A percentile compares a stretch with the other conserved stretches of the same genome.
These are phyloP conservation scores for Bacidia gigantensis DNA, from an alignment of 495 filamentous ascomycete genomes.

Conservation along the genomic window DNA sequence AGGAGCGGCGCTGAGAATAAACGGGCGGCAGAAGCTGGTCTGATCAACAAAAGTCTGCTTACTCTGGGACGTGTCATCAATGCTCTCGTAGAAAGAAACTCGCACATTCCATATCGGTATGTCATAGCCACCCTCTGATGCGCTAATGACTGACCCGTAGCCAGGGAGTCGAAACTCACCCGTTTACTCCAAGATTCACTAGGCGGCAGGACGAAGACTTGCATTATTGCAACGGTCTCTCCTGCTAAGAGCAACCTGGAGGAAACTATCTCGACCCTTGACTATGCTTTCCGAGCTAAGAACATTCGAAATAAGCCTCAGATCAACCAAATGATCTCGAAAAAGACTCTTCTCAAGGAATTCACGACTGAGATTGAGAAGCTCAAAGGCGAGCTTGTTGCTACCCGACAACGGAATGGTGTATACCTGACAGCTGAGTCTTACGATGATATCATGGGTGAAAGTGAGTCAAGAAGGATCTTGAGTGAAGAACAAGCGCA, in stretches of 20 bases:
- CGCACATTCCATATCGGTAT: constrained; percentile 76
- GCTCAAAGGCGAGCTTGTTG: constrained; percentile 83
- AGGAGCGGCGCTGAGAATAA: constrained; percentile 96
- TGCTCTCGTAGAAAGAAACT: constrained; percentile 78
- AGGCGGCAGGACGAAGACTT: constrained; percentile 89
- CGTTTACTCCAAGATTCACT: constrained; percentile 90
- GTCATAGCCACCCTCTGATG: not conserved
- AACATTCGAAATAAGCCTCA: constrained; percentile 98
- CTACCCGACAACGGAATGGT: constrained; percentile 84
- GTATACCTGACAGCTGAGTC: constrained; percentile 78
- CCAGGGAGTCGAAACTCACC: constrained; percentile 86
- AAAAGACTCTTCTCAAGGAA: constrained; percentile 79
- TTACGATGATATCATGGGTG: constrained; percentile 74
- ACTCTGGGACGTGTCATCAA: constrained; percentile 96
- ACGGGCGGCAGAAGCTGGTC: constrained; percentile 81
- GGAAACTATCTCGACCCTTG: constrained; percentile 92
- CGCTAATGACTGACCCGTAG: not conserved
- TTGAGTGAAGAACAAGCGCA: constrained; percentile 83
- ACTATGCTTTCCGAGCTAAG: constrained; percentile 95
- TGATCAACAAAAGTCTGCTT: constrained; percentile 95
- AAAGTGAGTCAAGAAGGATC: constrained; percentile 86
- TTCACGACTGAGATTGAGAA: constrained; percentile 91
- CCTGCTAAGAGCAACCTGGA: constrained; percentile 89
- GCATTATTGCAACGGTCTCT: constrained; percentile 94
- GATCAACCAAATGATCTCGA: constrained; percentile 77